Evolutionary conservation across 768 basidiomycete species (phyloP), one percentile per base, ranked within the genome.

Genomic region (Trametes punicea): DNA sequence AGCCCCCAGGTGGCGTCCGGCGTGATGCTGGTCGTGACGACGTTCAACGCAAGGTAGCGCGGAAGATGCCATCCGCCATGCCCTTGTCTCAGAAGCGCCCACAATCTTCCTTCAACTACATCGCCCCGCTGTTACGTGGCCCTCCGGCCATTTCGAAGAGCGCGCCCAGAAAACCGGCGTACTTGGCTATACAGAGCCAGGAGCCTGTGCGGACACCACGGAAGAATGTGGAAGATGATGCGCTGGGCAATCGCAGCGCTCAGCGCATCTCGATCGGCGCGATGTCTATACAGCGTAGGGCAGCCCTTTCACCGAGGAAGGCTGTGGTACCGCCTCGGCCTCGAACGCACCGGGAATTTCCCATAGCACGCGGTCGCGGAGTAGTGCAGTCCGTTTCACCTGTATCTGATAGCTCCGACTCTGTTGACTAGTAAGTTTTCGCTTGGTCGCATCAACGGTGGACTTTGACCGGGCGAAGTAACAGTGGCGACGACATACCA

Each of bases 201-300:
- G 26, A 26, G 7, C 3, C 10, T 10, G n/a, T 29, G 21, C 44
- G 44, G 18, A 23, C 52, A 15, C 26, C 52, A 1, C 48, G 23
- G 18, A 25, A 30, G 33, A 36, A 46, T 21, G 29, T 25, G 9
- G 16, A 18, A 7, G 48, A 45, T 21, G 40, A 27, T 9, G 21
- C 15, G 11, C 23, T 31, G 18, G 25, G 4, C 3, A 21, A 5
- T 20, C 44, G 44, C 11, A 51, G 36, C 31, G 36, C 38, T 15
- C 50, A 49, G 25, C 49, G 50, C 18, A 46, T 23, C 25, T 40
- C 56, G 15, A 16, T 36, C 2, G 47, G 51, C 6, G 47, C 51
- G 18, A 59, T 54, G 57, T 59, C 57, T 6, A 52, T 59, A 15
- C 57, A 49, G 42, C 57, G 52, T 9, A 46, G 57, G 8, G 46